phyloP scores from a whole-genome alignment of 257 asterid species.

The Coffea canephora region DNA sequence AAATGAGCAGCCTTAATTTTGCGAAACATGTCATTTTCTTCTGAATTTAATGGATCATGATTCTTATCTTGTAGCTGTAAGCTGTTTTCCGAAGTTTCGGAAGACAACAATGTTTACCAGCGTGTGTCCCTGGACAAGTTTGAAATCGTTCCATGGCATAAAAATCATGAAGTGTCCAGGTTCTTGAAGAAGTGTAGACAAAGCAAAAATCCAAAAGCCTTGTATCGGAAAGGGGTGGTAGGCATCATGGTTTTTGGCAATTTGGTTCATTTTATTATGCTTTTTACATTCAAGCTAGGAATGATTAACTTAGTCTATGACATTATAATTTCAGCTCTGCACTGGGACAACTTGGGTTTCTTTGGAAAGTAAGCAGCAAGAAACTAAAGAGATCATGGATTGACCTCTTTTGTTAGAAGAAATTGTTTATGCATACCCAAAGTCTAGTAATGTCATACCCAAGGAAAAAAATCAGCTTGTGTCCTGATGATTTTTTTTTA shows the following conservation, averaged over 20 bases:
- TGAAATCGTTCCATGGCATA: slow-evolving; percentile 21
- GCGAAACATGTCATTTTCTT: background rate
- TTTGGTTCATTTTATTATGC: background rate
- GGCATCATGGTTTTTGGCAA: background rate
- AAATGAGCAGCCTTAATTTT: background rate
- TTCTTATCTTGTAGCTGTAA: slow-evolving; percentile 25
- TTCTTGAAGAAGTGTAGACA: slow-evolving; percentile 22
- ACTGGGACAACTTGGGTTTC: too few species aligned
- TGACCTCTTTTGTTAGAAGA: too few species aligned
- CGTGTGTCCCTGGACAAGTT: slow-evolving; percentile 18
- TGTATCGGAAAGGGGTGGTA: slow-evolving; percentile 36
- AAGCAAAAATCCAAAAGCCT: slow-evolving; percentile 19
- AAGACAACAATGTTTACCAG: slow-evolving; percentile 16
- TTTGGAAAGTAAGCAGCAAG: too few species aligned
- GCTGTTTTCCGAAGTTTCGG: slow-evolving; percentile 1
- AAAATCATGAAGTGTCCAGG: background rate
- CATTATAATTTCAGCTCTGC: too few species aligned
- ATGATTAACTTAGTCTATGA: background rate
- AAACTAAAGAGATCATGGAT: too few species aligned
- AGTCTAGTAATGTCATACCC: too few species aligned
- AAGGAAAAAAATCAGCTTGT: too few species aligned
- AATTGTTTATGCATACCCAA: too few species aligned
- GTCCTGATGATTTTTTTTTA: too few species aligned
- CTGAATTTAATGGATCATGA: too few species aligned
- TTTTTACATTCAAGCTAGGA: background rate